A percentile compares a stretch with the other conserved stretches of the same genome.
Conservation (phyloP, 371 early-diverging fungal genomes). For the Fennellomyces sp. region DNA sequence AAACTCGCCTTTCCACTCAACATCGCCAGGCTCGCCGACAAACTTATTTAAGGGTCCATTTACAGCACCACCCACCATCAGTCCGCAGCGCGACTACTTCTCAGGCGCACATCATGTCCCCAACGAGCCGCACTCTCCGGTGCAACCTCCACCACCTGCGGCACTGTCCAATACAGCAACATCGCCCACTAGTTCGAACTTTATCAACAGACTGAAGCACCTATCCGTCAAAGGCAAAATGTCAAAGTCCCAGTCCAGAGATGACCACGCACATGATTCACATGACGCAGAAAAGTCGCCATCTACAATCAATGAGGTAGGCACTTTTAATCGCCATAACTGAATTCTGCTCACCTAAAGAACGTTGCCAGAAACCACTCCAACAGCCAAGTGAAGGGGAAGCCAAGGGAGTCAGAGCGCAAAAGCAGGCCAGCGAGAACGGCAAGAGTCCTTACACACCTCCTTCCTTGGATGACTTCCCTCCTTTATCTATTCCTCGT, state of each 20-base stretch:
- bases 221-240: constrained; percentile 56
- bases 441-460: constrained; percentile 22
- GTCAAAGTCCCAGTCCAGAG: constrained; percentile 44
- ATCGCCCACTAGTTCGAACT: constrained; percentile 43
- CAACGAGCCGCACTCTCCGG: constrained; percentile 21
- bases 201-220: constrained; percentile 59
- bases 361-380: too few species aligned
- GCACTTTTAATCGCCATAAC: too few species aligned
- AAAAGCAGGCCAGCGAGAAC: background rate
- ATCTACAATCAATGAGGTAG: background rate
- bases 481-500: constrained; percentile 66
- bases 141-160: constrained; percentile 44
- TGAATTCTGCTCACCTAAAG: too few species aligned
- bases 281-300: constrained; percentile 1
- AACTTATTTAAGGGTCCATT: constrained; percentile 32
- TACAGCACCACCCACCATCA: constrained; percentile 46
- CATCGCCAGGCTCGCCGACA: constrained; percentile 3
- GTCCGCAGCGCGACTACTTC: constrained; percentile 46
- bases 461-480: constrained; percentile 56
- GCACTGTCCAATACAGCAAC: constrained; percentile 32
- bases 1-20: constrained; percentile 7
- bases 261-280: constrained; percentile 17
- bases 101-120: constrained; percentile 41
- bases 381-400: constrained; percentile 4
- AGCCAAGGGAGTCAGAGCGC: background rate